A percentile compares a stretch with the other conserved stretches of the same genome.
Conservation (phyloP, 2,329 filamentous ascomycete genomes). For the Didymella arachidicola region DNA sequence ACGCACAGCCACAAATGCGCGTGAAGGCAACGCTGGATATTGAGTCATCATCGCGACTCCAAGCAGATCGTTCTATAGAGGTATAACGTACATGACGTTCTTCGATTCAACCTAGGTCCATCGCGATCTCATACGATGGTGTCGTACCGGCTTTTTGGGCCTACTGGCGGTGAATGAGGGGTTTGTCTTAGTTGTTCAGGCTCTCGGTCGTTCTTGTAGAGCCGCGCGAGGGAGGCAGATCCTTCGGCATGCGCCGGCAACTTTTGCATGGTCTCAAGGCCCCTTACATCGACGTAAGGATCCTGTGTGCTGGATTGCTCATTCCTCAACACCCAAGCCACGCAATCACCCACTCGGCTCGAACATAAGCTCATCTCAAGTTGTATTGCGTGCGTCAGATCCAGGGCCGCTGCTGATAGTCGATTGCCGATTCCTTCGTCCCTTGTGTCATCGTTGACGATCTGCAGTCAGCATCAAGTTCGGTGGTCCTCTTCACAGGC, state of each 20-base stretch:
- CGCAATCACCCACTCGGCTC: not conserved
- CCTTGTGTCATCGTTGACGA: conserved; percentile 3
- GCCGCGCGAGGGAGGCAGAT: conserved; percentile 1
- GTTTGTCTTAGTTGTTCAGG: not conserved
- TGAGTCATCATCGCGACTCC: not conserved
- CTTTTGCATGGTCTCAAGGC: not conserved
- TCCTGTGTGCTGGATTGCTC: not conserved
- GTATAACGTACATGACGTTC: not conserved
- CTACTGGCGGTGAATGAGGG: not conserved
- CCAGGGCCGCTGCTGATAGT: not conserved
- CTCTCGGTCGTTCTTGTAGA: not conserved
- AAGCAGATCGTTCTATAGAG: not conserved
- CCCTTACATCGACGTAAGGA: conserved; percentile 11
- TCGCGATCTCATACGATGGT: not conserved
- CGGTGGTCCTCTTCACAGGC: not conserved
- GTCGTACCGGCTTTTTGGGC: conserved; percentile 6
- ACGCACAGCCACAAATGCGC: not conserved
- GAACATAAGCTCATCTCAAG: not conserved
- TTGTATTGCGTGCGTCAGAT: not conserved
- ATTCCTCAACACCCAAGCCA: not conserved
- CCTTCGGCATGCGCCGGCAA: not conserved
- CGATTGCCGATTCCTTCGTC: not conserved
- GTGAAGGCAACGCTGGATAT: not conserved
- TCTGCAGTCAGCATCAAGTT: conserved; percentile 13
- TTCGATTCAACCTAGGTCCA: not conserved